phyloP scores from a whole-genome alignment of 495 filamentous ascomycete genomes.

The Penicillium atrosanguineum region DNA sequence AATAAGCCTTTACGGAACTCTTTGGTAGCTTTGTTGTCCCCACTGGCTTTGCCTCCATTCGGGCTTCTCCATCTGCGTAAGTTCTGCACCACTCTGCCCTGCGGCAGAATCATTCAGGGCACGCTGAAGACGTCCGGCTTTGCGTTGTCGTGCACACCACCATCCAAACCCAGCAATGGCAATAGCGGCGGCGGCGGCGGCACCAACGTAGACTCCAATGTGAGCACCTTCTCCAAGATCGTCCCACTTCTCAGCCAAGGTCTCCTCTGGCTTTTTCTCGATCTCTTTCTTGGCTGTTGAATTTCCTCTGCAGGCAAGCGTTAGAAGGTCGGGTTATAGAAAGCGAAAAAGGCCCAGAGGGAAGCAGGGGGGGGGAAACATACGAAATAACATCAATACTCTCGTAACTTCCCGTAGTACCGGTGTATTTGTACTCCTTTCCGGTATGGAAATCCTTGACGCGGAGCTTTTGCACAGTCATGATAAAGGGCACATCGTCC shows the following conservation, averaged over 20 bases:
- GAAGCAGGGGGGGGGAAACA: not conserved
- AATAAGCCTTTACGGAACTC: not conserved
- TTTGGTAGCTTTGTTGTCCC: constrained; percentile 13
- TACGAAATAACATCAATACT: constrained; percentile 48
- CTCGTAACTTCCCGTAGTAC: constrained; percentile 26
- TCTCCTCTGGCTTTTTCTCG: constrained; percentile 31
- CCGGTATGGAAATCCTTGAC: constrained; percentile 35
- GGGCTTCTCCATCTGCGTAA: constrained; percentile 7
- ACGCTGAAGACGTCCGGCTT: constrained; percentile 16
- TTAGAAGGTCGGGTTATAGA: constrained; percentile 32
- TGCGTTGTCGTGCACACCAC: constrained; percentile 17
- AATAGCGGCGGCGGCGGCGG: constrained; percentile 3
- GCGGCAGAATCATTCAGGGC: constrained; percentile 11
- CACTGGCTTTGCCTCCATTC: constrained; percentile 16
- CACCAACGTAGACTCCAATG: constrained; percentile 25
- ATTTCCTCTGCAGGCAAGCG: constrained; percentile 41
- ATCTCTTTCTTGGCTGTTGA: constrained; percentile 48
- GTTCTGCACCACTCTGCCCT: constrained; percentile 6
- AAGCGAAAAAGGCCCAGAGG: not conserved
- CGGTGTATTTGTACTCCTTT: constrained; percentile 33
- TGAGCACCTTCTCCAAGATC: constrained; percentile 50
- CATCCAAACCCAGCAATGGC: constrained; percentile 5
- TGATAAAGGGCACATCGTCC: constrained; percentile 54
- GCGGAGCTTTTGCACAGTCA: constrained; percentile 54
- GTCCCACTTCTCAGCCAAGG: constrained; percentile 55